Percentiles rank a stretch among this genome's conserved stretches.
phyloP scores from a whole-genome alignment of 805 yeast genomes.

The Candida railenensis region DNA sequence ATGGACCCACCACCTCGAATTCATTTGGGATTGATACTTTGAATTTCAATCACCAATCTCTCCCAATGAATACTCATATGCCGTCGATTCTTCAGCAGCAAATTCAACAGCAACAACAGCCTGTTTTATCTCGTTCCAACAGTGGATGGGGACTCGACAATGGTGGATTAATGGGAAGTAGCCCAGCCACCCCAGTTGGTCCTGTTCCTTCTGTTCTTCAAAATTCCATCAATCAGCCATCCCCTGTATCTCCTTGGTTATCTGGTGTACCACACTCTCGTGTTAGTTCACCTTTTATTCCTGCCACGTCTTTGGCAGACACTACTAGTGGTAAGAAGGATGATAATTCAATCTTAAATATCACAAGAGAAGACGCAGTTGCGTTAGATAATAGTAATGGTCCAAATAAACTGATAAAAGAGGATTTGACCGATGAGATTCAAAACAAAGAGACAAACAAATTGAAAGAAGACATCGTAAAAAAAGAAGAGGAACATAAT shows the following conservation, averaged over 20 bases:
- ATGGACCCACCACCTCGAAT: slow-evolving; percentile 6
- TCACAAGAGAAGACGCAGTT: too few relatives aligned
- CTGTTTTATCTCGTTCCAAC: slow-evolving; percentile 30
- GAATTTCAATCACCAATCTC: slow-evolving; percentile 14
- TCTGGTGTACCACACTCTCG: slow-evolving; percentile 32
- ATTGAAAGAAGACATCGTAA: neutral
- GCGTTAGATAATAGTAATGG: neutral
- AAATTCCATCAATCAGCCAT: slow-evolving; percentile 22
- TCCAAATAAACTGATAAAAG: neutral
- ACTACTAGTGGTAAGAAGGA: slow-evolving; percentile 4
- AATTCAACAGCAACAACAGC: slow-evolving; percentile 28
- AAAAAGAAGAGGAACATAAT: neutral
- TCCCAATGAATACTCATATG: slow-evolving; percentile 10
- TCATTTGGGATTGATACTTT: slow-evolving; percentile 29
- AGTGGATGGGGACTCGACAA: slow-evolving; percentile 42
- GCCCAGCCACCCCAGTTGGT: slow-evolving; percentile 29
- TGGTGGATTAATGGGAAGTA: slow-evolving; percentile 17
- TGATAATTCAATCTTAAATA: neutral
- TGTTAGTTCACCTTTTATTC: slow-evolving; percentile 40
- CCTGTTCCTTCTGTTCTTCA: slow-evolving; percentile 19
- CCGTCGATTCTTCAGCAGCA: slow-evolving; percentile 39
- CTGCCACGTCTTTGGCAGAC: slow-evolving; percentile 14
- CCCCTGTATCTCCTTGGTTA: slow-evolving; percentile 44
- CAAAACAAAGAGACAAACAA: neutral
- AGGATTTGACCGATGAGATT: neutral